Evolutionary conservation across 1,284 basidiomycete species (phyloP).

Genomic region (Ceraceosorus guamensis): DNA sequence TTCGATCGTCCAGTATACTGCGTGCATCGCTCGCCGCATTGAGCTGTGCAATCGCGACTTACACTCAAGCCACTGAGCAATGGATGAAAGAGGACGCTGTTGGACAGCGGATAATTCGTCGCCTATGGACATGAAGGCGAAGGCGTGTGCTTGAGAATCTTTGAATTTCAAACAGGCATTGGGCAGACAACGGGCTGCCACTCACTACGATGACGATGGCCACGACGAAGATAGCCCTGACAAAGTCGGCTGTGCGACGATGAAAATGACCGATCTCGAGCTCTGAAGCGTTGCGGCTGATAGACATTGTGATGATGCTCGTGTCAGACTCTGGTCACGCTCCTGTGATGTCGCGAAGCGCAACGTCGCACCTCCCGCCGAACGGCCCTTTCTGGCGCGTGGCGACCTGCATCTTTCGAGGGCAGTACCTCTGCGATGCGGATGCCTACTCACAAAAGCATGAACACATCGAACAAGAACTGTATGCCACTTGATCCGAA

Average conservation of each 20-base stretch:
- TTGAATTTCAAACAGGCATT: background rate
- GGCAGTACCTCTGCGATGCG: too few relatives aligned
- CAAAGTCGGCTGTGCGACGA: slow-evolving; percentile 32
- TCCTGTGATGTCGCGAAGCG: background rate
- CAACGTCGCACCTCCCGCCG: background rate
- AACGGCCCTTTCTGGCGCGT: background rate
- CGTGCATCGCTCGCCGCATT: too few relatives aligned
- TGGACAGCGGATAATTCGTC: slow-evolving; percentile 61
- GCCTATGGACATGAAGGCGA: slow-evolving; percentile 42
- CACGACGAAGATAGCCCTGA: slow-evolving; percentile 35
- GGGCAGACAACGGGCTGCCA: background rate
- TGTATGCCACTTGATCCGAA: slow-evolving; percentile 53
- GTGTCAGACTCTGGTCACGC: too few relatives aligned
- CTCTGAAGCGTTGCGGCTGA: slow-evolving; percentile 23
- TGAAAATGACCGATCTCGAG: slow-evolving; percentile 33
- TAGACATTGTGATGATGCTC: background rate
- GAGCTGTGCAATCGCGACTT: background rate
- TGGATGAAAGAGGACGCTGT: slow-evolving; percentile 60
- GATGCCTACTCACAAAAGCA: slow-evolving; percentile 21
- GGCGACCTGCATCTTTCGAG: background rate
- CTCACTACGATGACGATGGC: slow-evolving; percentile 21
- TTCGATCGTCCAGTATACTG: too few relatives aligned
- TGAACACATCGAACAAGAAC: slow-evolving; percentile 37
- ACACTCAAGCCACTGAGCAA: slow-evolving; percentile 59
- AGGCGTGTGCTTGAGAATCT: background rate